These are phyloP conservation scores for Saccharomyces hybrid DNA, from an alignment of 1,139 yeast genomes.

Conservation along the genomic window DNA sequence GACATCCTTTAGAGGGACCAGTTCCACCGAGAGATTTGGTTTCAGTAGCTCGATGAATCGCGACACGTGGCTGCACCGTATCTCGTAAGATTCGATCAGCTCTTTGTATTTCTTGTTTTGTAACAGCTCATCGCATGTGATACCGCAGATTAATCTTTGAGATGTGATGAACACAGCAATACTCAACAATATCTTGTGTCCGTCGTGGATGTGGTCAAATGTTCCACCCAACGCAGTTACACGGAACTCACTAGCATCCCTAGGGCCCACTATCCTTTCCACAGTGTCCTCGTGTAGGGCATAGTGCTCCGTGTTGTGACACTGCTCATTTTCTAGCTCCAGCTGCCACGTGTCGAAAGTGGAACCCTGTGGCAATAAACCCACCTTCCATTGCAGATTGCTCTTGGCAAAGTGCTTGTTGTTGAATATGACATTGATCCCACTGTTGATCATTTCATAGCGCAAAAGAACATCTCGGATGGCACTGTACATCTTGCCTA, in stretches of 20 bases:
- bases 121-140: conserved; percentile 73
- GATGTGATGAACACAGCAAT: conserved; percentile 58
- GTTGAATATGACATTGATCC: conserved; percentile 14
- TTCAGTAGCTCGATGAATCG: conserved; percentile 43
- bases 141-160: conserved; percentile 59
- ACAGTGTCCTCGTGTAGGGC: neutral
- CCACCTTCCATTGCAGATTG: conserved; percentile 15
- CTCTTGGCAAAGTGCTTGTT: conserved; percentile 7
- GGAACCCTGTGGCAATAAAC: neutral
- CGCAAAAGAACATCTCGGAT: conserved; percentile 21
- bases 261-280: neutral
- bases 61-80: conserved; percentile 43
- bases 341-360: neutral
- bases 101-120: conserved; percentile 68
- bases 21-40: conserved; percentile 39
- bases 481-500: conserved; percentile 26
- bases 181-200: conserved; percentile 80
- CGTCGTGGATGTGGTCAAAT: conserved; percentile 93
- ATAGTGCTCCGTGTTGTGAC: neutral
- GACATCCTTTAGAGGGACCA: conserved; percentile 66
- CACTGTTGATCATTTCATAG: neutral
- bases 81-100: conserved; percentile 50
- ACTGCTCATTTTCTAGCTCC: neutral
- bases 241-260: conserved; percentile 26
- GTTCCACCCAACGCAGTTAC: conserved; percentile 85